These are phyloP conservation scores for Cornus kousa DNA, from an alignment of 148 eudicot genomes.

Conservation along the genomic window DNA sequence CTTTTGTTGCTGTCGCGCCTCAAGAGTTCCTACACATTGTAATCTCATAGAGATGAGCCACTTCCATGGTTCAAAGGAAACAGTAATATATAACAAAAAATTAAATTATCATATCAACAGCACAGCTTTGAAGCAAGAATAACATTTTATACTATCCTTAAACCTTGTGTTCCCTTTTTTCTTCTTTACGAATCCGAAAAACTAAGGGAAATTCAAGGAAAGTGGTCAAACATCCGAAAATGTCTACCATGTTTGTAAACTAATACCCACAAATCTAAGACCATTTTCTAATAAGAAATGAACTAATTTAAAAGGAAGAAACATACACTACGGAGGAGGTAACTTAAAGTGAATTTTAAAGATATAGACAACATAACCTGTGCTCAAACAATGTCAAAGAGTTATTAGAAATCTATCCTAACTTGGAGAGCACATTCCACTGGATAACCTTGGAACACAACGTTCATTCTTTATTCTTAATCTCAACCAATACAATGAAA, in stretches of 20 bases:
- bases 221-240: too few relatives aligned
- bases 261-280: background rate
- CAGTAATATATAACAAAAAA: background rate
- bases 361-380: background rate
- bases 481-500: too few relatives aligned
- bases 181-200: background rate
- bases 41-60: background rate
- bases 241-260: background rate
- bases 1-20: conserved; percentile 54
- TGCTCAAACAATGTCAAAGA: too few relatives aligned
- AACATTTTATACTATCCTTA: background rate
- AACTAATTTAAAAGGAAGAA: background rate
- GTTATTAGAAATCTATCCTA: too few relatives aligned
- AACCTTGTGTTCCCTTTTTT: too few relatives aligned
- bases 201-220: background rate
- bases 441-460: too few relatives aligned
- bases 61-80: background rate
- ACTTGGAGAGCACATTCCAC: too few relatives aligned
- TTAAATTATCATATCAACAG: background rate
- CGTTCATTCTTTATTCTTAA: too few relatives aligned
- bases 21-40: conserved; percentile 51
- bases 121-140: background rate
- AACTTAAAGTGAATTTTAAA: background rate
- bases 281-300: background rate
- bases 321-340: background rate